A percentile compares a stretch with the other conserved stretches of the same genome.
phyloP scores from a whole-genome alignment of 352 stramenopile species.

The Phytophthora cactorum region DNA sequence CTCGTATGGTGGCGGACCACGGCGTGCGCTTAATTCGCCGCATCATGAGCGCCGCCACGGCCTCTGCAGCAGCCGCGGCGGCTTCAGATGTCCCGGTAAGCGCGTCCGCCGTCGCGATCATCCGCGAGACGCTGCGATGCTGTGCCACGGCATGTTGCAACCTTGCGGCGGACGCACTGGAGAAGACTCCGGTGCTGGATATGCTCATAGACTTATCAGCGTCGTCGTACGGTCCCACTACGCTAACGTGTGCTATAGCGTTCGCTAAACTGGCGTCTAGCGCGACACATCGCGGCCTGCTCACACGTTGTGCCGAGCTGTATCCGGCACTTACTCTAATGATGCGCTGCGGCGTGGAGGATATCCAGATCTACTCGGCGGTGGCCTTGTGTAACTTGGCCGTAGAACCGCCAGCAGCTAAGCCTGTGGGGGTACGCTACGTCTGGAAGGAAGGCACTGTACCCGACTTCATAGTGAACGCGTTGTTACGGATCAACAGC shows the following conservation, averaged over 20 bases:
- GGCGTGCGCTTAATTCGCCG: conserved; percentile 71
- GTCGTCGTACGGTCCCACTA: conserved; percentile 64
- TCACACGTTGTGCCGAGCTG: conserved; percentile 74
- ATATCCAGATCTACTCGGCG: conserved; percentile 91
- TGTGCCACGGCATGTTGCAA: conserved; percentile 83
- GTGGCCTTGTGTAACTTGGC: conserved; percentile 87
- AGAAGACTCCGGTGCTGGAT: conserved; percentile 72
- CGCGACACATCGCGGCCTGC: conserved; percentile 50
- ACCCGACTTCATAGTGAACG: conserved; percentile 91
- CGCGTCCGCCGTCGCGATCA: conserved; percentile 32
- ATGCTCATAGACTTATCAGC: conserved; percentile 84
- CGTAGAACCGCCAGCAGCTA: conserved; percentile 54
- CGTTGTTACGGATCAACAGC: conserved; percentile 88
- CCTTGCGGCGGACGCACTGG: conserved; percentile 65
- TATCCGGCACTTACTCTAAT: conserved; percentile 84
- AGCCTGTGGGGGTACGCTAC: conserved; percentile 58
- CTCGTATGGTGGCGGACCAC: conserved; percentile 69
- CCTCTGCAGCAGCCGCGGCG: conserved; percentile 22
- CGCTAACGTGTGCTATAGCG: conserved; percentile 76
- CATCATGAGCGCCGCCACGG: conserved; percentile 56
- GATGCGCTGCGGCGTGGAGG: conserved; percentile 89
- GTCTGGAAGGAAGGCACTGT: conserved; percentile 90
- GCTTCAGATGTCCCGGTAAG: conserved; percentile 29
- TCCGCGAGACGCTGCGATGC: conserved; percentile 70
- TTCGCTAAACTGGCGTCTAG: conserved; percentile 81